A percentile compares a stretch with the other conserved stretches of the same genome.
phyloP scores from a whole-genome alignment of 1,284 basidiomycete species.

The Sutorius eximius region DNA sequence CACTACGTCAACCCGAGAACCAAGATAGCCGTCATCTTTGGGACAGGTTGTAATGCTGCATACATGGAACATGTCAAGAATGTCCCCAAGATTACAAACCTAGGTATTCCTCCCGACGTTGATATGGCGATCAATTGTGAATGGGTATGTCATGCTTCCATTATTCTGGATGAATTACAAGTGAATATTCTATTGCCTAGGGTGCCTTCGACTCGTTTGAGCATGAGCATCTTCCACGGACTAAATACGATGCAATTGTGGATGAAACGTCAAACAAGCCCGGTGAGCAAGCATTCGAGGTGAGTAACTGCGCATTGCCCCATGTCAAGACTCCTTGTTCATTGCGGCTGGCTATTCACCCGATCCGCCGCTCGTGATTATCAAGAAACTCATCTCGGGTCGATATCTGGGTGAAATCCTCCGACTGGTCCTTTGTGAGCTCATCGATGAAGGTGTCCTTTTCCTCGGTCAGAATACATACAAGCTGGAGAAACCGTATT shows the following conservation, averaged over 20 bases:
- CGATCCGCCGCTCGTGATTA: background rate
- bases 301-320: conserved; percentile 26
- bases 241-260: conserved; percentile 91
- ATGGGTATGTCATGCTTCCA: conserved; percentile 57
- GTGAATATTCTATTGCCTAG: conserved; percentile 38
- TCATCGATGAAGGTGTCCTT: conserved; percentile 94
- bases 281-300: conserved; percentile 90
- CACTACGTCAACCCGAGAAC: conserved; percentile 92
- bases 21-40: conserved; percentile 95
- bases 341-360: background rate
- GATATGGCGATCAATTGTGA: conserved; percentile 98
- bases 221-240: conserved; percentile 92
- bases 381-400: conserved; percentile 95
- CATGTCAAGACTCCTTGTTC: background rate
- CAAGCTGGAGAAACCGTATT: conserved; percentile 92
- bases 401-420: conserved; percentile 97
- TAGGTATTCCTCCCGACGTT: conserved; percentile 68
- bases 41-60: conserved; percentile 97
- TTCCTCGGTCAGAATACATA: conserved; percentile 98
- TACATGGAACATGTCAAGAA: conserved; percentile 88
- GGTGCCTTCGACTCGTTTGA: conserved; percentile 97
- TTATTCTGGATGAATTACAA: background rate
- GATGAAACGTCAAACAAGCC: conserved; percentile 97
- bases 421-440: conserved; percentile 89
- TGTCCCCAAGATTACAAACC: conserved; percentile 76